A percentile compares a stretch with the other conserved stretches of the same genome.
These are phyloP conservation scores for Chytriomyces hyalinus DNA, from an alignment of 192 early-diverging fungal species.

Conservation along the genomic window DNA sequence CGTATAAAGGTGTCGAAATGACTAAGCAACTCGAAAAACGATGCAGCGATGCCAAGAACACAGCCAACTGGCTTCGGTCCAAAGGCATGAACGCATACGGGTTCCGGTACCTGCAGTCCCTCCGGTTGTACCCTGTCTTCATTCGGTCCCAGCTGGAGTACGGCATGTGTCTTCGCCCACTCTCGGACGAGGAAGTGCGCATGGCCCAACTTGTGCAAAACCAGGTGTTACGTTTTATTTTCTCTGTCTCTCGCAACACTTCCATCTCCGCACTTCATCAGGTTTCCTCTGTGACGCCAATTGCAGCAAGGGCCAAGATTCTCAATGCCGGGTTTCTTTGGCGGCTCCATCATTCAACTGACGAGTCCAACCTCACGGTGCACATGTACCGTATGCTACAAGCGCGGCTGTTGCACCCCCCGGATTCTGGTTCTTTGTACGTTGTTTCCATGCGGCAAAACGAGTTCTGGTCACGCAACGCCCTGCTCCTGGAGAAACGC, in stretches of 20 bases:
- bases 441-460: background rate
- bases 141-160: slow-evolving; percentile 13
- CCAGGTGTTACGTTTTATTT: background rate
- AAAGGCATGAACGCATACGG: background rate
- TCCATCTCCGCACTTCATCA: background rate
- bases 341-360: background rate
- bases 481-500: background rate
- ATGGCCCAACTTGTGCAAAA: background rate
- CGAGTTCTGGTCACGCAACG: background rate
- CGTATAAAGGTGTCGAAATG: background rate
- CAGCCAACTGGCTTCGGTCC: background rate
- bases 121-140: background rate
- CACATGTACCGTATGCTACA: background rate
- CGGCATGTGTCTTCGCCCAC: background rate
- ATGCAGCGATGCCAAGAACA: background rate
- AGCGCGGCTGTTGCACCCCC: background rate
- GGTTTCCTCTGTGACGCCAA: background rate
- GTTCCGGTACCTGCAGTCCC: background rate
- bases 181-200: background rate
- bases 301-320: background rate
- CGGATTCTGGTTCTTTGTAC: background rate
- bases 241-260: background rate
- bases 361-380: background rate
- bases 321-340: background rate
- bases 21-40: background rate